Evolutionary conservation across 495 filamentous ascomycete species (phyloP).

Genomic region (Achaetomiella virescens): DNA sequence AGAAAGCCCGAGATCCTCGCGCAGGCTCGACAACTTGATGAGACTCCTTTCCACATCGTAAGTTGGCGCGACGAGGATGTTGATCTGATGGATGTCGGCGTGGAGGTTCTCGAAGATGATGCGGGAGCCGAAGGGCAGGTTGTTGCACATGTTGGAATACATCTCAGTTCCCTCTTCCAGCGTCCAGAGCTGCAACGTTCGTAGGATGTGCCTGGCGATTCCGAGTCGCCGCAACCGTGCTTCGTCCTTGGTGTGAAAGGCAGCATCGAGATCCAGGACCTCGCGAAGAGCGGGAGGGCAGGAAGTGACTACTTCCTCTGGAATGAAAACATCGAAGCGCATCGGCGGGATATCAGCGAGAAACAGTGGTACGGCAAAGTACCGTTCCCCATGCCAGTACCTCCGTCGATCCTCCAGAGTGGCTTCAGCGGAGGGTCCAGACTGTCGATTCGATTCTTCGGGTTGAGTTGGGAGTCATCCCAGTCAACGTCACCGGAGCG

Average conservation of each 20-base stretch:
- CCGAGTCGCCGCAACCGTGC: slow-evolving; percentile 35
- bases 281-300: slow-evolving; percentile 30
- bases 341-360: slow-evolving; percentile 34
- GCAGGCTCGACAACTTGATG: slow-evolving; percentile 26
- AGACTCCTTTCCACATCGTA: slow-evolving; percentile 40
- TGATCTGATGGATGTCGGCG: slow-evolving; percentile 32
- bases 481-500: slow-evolving; percentile 18
- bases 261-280: slow-evolving; percentile 36
- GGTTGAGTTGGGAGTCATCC: slow-evolving; percentile 40
- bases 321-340: slow-evolving; percentile 46
- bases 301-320: slow-evolving; percentile 27
- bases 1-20: slow-evolving; percentile 23
- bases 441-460: slow-evolving; percentile 47
- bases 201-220: slow-evolving; percentile 37
- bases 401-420: slow-evolving; percentile 45
- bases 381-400: slow-evolving; percentile 45
- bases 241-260: slow-evolving; percentile 45
- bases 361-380: slow-evolving; percentile 41
- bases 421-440: slow-evolving; percentile 35
- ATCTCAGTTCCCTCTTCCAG: slow-evolving; percentile 7
- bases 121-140: slow-evolving; percentile 42
- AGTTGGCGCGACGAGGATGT: slow-evolving; percentile 34
- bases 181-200: slow-evolving; percentile 41
- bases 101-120: slow-evolving; percentile 40
- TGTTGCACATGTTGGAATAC: slow-evolving; percentile 20